These are phyloP conservation scores for Paecilomyces sp. DNA, from an alignment of 2,329 filamentous ascomycete genomes.

Conservation along the genomic window DNA sequence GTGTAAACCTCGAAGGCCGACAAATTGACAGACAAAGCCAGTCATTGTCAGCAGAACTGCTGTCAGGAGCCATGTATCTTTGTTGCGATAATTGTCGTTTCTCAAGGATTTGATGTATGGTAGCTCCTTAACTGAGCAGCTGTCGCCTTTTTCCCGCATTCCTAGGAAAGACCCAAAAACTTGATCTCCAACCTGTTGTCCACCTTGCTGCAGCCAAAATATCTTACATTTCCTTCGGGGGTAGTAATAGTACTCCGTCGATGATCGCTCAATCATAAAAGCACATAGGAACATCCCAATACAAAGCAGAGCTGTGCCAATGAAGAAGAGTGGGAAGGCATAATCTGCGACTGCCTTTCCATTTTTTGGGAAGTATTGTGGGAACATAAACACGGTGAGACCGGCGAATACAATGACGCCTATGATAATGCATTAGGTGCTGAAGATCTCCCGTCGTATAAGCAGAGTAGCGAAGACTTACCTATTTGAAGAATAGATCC, in stretches of 20 bases:
- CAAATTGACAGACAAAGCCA: slow-evolving; percentile 32
- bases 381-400: slow-evolving; percentile 22
- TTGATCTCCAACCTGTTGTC: slow-evolving; percentile 31
- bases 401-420: slow-evolving; percentile 21
- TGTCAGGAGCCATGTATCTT: slow-evolving; percentile 11
- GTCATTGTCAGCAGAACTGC: slow-evolving; percentile 19
- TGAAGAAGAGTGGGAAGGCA: slow-evolving; percentile 26
- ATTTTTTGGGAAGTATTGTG: slow-evolving; percentile 17
- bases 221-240: slow-evolving; percentile 20
- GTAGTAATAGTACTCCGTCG: slow-evolving; percentile 17
- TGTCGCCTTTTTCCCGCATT: slow-evolving; percentile 13
- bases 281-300: slow-evolving; percentile 29
- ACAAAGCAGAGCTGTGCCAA: slow-evolving; percentile 24
- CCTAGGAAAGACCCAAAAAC: slow-evolving; percentile 30
- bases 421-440: slow-evolving; percentile 1
- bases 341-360: slow-evolving; percentile 17
- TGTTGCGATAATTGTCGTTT: slow-evolving; percentile 6
- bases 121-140: slow-evolving; percentile 8
- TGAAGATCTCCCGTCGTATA: neutral
- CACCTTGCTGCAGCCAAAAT: slow-evolving; percentile 33
- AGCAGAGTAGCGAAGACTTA: slow-evolving; percentile 5
- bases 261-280: slow-evolving; percentile 26
- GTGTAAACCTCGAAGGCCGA: slow-evolving; percentile 31
- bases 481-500: slow-evolving; percentile 22
- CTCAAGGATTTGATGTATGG: slow-evolving; percentile 23